Percentiles rank a stretch among this genome's conserved stretches.
These are phyloP conservation scores for Chaetomium tenue DNA, from an alignment of 495 filamentous ascomycete genomes.

Conservation along the genomic window DNA sequence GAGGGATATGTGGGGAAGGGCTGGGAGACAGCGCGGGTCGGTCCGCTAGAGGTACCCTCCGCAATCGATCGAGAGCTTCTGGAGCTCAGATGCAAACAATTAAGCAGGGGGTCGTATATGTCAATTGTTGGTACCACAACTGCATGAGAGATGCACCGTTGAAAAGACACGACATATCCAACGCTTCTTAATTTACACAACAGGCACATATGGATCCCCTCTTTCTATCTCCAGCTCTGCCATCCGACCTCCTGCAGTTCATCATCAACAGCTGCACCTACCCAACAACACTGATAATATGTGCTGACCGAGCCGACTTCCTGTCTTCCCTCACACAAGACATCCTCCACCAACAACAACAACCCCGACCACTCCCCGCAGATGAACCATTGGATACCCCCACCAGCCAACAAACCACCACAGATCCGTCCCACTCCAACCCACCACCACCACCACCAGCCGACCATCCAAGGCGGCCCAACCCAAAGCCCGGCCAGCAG, in stretches of 20 bases:
- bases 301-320: conserved; percentile 63
- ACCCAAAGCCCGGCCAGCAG: no score
- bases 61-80: conserved; percentile 10
- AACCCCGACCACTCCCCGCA: conserved; percentile 9
- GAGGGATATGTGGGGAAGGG: conserved; percentile 20
- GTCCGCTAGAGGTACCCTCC: conserved; percentile 13
- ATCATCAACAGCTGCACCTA: conserved; percentile 55
- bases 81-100: not conserved
- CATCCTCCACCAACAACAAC: conserved; percentile 17
- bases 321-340: conserved; percentile 48
- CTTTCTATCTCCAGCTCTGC: conserved; percentile 51
- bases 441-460: not conserved
- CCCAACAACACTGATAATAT: conserved; percentile 67
- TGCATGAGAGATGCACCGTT: not conserved
- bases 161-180: not conserved
- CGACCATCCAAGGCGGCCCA: not conserved
- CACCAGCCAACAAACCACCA: conserved; percentile 6
- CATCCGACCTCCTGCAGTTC: conserved; percentile 61
- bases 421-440: conserved; percentile 8
- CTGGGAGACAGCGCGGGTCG: conserved; percentile 11
- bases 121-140: not conserved
- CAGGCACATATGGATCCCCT: conserved; percentile 32
- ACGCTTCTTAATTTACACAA: conserved; percentile 3
- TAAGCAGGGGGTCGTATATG: not conserved
- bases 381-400: conserved; percentile 1